Conservation (phyloP, 306 rosid species). For the Morella rubra region DNA sequence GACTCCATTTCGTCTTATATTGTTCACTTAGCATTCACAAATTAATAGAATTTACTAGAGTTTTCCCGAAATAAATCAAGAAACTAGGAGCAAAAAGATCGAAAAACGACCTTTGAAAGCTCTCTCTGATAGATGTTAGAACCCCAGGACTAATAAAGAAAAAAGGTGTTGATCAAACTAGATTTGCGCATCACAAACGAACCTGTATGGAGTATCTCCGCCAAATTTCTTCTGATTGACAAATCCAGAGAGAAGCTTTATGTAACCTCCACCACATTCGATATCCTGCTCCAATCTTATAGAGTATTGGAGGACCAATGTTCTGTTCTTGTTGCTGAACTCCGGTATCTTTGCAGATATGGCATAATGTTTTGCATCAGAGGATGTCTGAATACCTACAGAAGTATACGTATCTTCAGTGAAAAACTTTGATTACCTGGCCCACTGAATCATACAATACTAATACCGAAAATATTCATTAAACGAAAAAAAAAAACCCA, state of each 20-base stretch:
- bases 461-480: too few species aligned
- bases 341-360: slow-evolving; percentile 89
- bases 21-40: not conserved
- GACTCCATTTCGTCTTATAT: not conserved
- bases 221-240: slow-evolving; percentile 97
- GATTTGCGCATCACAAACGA: slow-evolving; percentile 21
- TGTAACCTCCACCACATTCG: slow-evolving; percentile 97
- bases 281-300: slow-evolving; percentile 89
- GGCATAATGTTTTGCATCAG: slow-evolving; percentile 91
- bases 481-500: not conserved
- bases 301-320: slow-evolving; percentile 88
- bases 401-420: slow-evolving; percentile 16
- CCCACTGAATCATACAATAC: not conserved
- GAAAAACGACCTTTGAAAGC: not conserved
- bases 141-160: slow-evolving; percentile 2
- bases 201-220: slow-evolving; percentile 99
- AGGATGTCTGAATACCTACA: slow-evolving; percentile 81
- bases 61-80: not conserved
- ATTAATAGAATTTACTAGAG: not conserved
- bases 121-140: not conserved
- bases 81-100: not conserved
- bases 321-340: slow-evolving; percentile 74
- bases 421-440: not conserved
- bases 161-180: slow-evolving; percentile 11
- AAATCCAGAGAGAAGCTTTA: slow-evolving; percentile 89